A percentile compares a stretch with the other conserved stretches of the same genome.
Conservation (phyloP, 345 rosid genomes). For the Gynandropsis gynandra region DNA sequence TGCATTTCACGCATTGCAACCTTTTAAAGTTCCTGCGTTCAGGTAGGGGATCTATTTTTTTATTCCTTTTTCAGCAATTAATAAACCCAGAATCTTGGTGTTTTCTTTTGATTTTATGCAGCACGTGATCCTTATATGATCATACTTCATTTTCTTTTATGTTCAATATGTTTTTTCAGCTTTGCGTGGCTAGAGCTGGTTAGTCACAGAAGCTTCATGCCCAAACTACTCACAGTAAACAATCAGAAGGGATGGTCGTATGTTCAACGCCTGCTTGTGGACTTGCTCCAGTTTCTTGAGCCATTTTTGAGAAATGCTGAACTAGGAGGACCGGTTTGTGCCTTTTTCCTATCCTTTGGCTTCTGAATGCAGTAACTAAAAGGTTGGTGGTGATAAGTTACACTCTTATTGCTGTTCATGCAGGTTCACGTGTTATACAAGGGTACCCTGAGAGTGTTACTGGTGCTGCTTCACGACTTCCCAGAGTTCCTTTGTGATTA, state of each 20-base stretch:
- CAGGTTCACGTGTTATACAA: slow-evolving; percentile 67
- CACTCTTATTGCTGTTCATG: not conserved
- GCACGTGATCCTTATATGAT: slow-evolving; percentile 1
- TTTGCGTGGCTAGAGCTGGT: slow-evolving; percentile 97
- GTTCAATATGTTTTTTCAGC: slow-evolving; percentile 39
- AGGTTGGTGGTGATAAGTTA: not conserved
- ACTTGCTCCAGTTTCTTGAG: slow-evolving; percentile 89
- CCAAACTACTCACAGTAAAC: slow-evolving; percentile 76
- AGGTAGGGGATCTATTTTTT: slow-evolving; percentile 66
- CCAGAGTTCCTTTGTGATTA: slow-evolving; percentile 78
- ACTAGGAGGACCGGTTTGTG: slow-evolving; percentile 65
- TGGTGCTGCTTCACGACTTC: slow-evolving; percentile 78
- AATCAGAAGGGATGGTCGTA: slow-evolving; percentile 93
- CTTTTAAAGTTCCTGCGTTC: slow-evolving; percentile 87
- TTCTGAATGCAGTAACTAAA: not conserved
- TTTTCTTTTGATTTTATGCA: not conserved
- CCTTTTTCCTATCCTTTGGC: slow-evolving; percentile 12
- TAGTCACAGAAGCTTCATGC: slow-evolving; percentile 97
- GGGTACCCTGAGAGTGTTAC: slow-evolving; percentile 71
- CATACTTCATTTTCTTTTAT: not conserved
- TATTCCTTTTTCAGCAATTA: slow-evolving; percentile 2
- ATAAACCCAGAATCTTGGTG: not conserved
- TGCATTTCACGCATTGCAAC: slow-evolving; percentile 86
- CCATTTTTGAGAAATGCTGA: slow-evolving; percentile 94
- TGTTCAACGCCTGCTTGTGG: slow-evolving; percentile 81